A percentile compares a stretch with the other conserved stretches of the same genome.
These are phyloP conservation scores for Pleurozium schreberi DNA, from an alignment of 225 moss, liverwort and hornwort species.

Conservation along the genomic window DNA sequence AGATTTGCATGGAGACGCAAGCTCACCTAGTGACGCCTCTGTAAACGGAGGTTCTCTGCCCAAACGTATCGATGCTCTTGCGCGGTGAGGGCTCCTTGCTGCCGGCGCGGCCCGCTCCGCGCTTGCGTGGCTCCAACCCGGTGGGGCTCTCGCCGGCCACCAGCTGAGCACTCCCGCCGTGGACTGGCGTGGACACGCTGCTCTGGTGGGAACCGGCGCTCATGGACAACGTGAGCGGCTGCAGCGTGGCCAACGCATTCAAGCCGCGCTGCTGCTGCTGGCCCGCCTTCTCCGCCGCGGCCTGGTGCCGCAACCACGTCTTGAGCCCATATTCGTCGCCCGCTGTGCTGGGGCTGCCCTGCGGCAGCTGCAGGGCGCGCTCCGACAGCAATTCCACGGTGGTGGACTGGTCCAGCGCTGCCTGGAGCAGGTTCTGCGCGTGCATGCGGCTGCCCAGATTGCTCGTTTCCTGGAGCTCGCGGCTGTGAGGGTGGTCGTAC, in stretches of 20 bases:
- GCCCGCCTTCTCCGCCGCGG: conserved; percentile 42
- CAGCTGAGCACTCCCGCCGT: conserved; percentile 26
- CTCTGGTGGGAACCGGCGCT: conserved; percentile 79
- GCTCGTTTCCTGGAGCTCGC: conserved; percentile 38
- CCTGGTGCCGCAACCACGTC: conserved; percentile 73
- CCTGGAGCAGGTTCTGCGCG: conserved; percentile 88
- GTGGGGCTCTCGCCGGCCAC: conserved; percentile 52
- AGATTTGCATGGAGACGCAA: background rate
- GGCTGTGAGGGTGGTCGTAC: conserved; percentile 45
- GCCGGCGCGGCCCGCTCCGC: conserved; percentile 78
- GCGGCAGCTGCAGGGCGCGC: conserved; percentile 66
- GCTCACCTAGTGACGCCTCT: conserved; percentile 90
- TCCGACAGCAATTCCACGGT: conserved; percentile 68
- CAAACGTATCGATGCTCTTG: conserved; percentile 92
- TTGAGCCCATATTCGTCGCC: conserved; percentile 45
- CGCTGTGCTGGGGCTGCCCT: conserved; percentile 34
- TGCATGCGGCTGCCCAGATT: conserved; percentile 70
- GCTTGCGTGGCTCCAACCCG: conserved; percentile 75
- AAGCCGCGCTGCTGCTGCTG: conserved; percentile 30
- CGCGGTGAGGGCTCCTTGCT: conserved; percentile 95
- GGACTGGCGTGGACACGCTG: conserved; percentile 53
- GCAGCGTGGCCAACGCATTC: conserved; percentile 41
- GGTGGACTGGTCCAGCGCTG: conserved; percentile 66
- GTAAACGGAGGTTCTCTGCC: conserved; percentile 88
- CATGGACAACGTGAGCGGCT: conserved; percentile 86